Base-by-base conservation (phyloP, 1,139 yeast genomes). In the Yamadazyma taylorii region DNA sequence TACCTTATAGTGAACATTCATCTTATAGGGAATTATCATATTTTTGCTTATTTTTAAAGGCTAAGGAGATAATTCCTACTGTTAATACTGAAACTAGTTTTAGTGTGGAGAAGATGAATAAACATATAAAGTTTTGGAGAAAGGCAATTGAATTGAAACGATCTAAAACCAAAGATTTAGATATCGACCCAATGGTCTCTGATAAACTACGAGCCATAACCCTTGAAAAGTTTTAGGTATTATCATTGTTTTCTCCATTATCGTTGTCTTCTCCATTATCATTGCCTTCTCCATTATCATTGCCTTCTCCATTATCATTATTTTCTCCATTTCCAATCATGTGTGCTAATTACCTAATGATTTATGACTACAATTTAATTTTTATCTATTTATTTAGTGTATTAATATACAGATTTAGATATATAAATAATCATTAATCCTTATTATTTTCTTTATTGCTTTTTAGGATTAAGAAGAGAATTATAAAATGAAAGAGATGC, bases 1-100 rank as follows among this genome's bases (percentile, higher is more conserved):
- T 90, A 0, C 97, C 97, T 0, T 92, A 92, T 53, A 84, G 95
- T 51, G 98, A 92, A 55, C 98, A 92, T 61, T 88, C 96, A 11
- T 86, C 95, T 36, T 90, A 81, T 52, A 66, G 85, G 32, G 97
- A 92, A 52, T 67, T 92, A 34, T 70, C 81, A 7, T 72, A 74
- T 44, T 86, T 90, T 53, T 76, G 81, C 24, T 63, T 73, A 2
- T 63, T 71, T 25, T 54, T 86, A 36, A 60, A 71, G 8, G 71
- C 78, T 43, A 62, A 63, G 1, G 53, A 69, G 33, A 75, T 88
- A 11, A 78, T 88, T 8, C 95, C 97, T 0, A 92, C 97, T 0
- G 98, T 92, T 1, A 82, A 81, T 51, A 66, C 73, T 17, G 66
- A 69, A 17, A 64, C 65, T 42, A 60, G 56, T 17, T 59, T 59